Evolutionary conservation across 768 basidiomycete genomes (phyloP).

Genomic region (Kwoniella dejecticola): DNA sequence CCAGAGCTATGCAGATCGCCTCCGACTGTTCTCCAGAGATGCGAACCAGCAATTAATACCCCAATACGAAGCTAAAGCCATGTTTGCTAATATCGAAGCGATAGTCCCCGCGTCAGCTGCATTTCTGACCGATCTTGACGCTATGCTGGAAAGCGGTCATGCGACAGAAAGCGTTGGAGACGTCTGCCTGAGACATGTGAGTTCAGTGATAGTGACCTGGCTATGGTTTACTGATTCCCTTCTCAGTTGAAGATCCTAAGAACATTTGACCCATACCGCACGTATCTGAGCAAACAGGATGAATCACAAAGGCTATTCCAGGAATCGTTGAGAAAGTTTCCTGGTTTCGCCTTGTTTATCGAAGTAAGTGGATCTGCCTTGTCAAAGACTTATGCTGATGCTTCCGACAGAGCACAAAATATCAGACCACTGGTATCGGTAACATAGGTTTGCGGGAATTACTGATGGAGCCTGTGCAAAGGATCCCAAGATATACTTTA

Average conservation of each 20-base stretch:
- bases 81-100: conserved; percentile 92
- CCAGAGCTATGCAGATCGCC: conserved; percentile 85
- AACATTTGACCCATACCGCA: conserved; percentile 88
- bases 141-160: conserved; percentile 65
- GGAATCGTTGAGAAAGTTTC: conserved; percentile 73
- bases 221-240: no score
- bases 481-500: conserved; percentile 90
- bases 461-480: conserved; percentile 93
- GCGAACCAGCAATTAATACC: conserved; percentile 86
- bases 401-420: conserved; percentile 62
- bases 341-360: conserved; percentile 77
- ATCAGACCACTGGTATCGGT: conserved; percentile 62
- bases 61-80: conserved; percentile 83
- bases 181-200: conserved; percentile 72
- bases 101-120: conserved; percentile 85
- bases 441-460: conserved; percentile 86
- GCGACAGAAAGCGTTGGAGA: conserved; percentile 71
- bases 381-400: conserved; percentile 54
- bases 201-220: no score
- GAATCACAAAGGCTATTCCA: conserved; percentile 85
- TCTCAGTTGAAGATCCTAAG: conserved; percentile 69
- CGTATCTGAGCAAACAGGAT: conserved; percentile 89
- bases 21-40: conserved; percentile 78
- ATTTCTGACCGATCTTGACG: conserved; percentile 79
- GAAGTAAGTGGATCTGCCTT: conserved; percentile 64